Evolutionary conservation across 2,329 filamentous ascomycete genomes (phyloP).

Genomic region (Apiospora hydei): DNA sequence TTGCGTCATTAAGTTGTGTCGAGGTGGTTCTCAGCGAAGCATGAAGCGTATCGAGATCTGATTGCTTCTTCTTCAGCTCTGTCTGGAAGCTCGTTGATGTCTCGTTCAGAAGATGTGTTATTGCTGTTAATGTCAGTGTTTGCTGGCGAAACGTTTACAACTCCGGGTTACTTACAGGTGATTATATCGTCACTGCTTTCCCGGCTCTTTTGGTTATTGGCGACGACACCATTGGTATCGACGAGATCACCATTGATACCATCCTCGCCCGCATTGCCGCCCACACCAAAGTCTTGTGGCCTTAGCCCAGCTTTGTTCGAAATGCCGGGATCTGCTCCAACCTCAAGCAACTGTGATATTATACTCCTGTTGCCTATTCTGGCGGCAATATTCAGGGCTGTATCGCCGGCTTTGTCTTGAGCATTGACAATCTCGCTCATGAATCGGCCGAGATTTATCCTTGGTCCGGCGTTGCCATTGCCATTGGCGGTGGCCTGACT

Average conservation of each 20-base stretch:
- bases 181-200: conserved; percentile 84
- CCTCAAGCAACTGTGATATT: conserved; percentile 94
- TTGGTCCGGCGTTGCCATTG: conserved; percentile 55
- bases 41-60: conserved; percentile 83
- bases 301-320: conserved; percentile 88
- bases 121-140: conserved; percentile 61
- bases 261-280: conserved; percentile 64
- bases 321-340: conserved; percentile 92
- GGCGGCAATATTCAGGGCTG: conserved; percentile 91
- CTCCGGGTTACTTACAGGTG: conserved; percentile 65
- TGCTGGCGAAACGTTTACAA: neutral
- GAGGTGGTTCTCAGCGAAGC: conserved; percentile 82
- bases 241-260: conserved; percentile 49
- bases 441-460: conserved; percentile 88
- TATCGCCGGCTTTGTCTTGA: conserved; percentile 92
- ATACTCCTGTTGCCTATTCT: conserved; percentile 93
- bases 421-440: conserved; percentile 98
- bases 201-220: conserved; percentile 62
- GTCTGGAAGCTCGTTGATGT: conserved; percentile 81
- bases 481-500: conserved; percentile 51
- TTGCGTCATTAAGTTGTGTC: conserved; percentile 77
- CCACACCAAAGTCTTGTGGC: conserved; percentile 94
- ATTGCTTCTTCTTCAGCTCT: conserved; percentile 84
- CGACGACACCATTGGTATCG: conserved; percentile 28
- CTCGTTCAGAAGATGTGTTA: conserved; percentile 81